These are phyloP conservation scores for Kalmusia sp. DNA, from an alignment of 2,329 filamentous ascomycete genomes.

Conservation along the genomic window DNA sequence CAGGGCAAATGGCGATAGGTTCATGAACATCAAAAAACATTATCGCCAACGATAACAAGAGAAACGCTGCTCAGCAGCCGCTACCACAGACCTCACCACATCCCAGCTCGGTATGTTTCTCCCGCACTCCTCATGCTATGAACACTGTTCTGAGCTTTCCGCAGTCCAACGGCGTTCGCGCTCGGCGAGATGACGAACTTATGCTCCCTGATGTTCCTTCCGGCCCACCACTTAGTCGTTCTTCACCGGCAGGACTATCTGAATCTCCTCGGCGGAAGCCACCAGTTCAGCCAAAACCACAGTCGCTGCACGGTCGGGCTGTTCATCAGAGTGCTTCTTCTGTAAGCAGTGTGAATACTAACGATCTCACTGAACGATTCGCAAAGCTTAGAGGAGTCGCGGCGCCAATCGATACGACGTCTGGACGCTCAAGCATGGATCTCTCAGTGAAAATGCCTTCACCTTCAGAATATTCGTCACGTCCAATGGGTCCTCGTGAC, in stretches of 20 bases:
- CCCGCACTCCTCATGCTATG: not conserved
- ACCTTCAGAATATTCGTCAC: constrained; percentile 46
- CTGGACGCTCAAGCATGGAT: constrained; percentile 31
- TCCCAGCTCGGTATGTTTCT: constrained; percentile 8
- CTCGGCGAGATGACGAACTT: constrained; percentile 35
- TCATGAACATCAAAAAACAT: constrained; percentile 57
- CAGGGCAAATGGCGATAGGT: constrained; percentile 49
- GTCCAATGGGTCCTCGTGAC: constrained; percentile 58
- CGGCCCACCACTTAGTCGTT: constrained; percentile 23
- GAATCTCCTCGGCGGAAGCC: constrained; percentile 42
- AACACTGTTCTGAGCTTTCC: constrained; percentile 18
- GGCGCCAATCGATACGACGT: constrained; percentile 28
- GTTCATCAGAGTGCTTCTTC: constrained; percentile 49
- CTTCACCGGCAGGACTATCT: constrained; percentile 24
- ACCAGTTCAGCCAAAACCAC: constrained; percentile 70
- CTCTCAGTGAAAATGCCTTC: constrained; percentile 51
- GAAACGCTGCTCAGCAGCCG: constrained; percentile 60
- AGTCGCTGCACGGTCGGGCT: constrained; percentile 68
- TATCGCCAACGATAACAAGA: constrained; percentile 59
- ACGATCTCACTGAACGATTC: constrained; percentile 47
- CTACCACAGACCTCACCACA: constrained; percentile 17
- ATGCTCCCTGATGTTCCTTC: constrained; percentile 45
- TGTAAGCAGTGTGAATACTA: constrained; percentile 23
- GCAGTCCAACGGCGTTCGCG: constrained; percentile 19
- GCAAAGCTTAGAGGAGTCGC: constrained; percentile 40